These are phyloP conservation scores for Cladochytrium replicatum DNA, from an alignment of 192 early-diverging fungal species.

Conservation along the genomic window DNA sequence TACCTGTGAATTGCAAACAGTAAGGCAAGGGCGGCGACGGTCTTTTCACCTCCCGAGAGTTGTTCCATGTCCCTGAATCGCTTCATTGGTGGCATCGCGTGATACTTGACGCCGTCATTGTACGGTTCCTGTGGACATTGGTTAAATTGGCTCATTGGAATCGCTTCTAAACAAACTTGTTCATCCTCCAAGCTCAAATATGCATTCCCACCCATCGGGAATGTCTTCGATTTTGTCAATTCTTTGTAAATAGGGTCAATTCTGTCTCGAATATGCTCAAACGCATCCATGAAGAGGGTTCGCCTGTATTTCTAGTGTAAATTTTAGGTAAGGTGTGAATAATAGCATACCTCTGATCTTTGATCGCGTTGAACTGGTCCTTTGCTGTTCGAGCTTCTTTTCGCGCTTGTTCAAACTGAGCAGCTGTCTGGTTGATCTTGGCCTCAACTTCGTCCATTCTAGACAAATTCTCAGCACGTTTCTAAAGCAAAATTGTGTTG, in stretches of 20 bases:
- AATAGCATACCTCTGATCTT: constrained; percentile 58
- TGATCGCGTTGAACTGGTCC: constrained; percentile 68
- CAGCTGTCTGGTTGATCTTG: constrained; percentile 67
- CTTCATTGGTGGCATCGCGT: constrained; percentile 99
- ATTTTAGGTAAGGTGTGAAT: not conserved
- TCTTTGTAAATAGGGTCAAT: constrained; percentile 97
- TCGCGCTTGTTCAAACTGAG: constrained; percentile 74
- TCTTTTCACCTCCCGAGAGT: constrained; percentile 97
- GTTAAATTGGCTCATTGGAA: not conserved
- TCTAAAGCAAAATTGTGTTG: not conserved
- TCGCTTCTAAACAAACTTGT: constrained; percentile 37
- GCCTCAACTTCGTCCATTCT: constrained; percentile 72
- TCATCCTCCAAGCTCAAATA: constrained; percentile 86
- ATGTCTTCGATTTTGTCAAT: constrained; percentile 72
- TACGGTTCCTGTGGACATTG: constrained; percentile 67
- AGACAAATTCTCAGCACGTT: not conserved
- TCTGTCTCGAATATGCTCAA: constrained; percentile 75
- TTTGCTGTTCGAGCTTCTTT: constrained; percentile 72
- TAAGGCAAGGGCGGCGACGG: constrained; percentile 90
- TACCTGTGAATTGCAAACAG: constrained; percentile 91
- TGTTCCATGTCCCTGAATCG: constrained; percentile 99
- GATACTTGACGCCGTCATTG: constrained; percentile 86
- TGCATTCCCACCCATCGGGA: constrained; percentile 89
- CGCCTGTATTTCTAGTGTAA: no score
- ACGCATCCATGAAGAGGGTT: constrained; percentile 75